These are phyloP conservation scores for Phytophthora macrochlamydospora DNA, from an alignment of 352 stramenopile genomes.

Conservation along the genomic window DNA sequence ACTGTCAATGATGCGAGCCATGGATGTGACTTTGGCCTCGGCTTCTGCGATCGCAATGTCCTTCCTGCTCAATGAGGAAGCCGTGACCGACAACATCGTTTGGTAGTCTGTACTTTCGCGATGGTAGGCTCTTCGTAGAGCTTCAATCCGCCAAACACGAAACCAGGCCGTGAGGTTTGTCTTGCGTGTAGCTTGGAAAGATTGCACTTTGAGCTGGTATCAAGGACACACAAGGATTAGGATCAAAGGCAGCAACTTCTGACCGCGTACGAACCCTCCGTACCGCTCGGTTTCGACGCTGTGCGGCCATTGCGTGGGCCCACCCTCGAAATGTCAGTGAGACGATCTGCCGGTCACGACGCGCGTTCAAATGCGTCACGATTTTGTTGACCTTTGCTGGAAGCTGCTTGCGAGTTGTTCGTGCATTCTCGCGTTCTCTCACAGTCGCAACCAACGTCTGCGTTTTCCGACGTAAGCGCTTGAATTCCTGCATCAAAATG, in stretches of 20 bases:
- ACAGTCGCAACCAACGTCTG: slow-evolving; percentile 56
- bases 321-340: slow-evolving; percentile 57
- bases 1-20: slow-evolving; percentile 80
- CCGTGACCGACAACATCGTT: slow-evolving; percentile 80
- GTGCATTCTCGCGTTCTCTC: slow-evolving; percentile 52
- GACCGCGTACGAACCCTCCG: neutral
- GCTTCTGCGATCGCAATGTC: slow-evolving; percentile 70
- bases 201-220: slow-evolving; percentile 59
- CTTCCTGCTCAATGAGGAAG: slow-evolving; percentile 75
- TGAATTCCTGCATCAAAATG: slow-evolving; percentile 52
- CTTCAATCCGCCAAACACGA: slow-evolving; percentile 74
- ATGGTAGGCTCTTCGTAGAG: slow-evolving; percentile 70
- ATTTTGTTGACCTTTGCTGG: slow-evolving; percentile 51
- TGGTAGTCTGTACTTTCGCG: slow-evolving; percentile 81
- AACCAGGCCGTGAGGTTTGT: slow-evolving; percentile 68
- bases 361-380: slow-evolving; percentile 21
- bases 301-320: slow-evolving; percentile 38
- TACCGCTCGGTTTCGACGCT: slow-evolving; percentile 54
- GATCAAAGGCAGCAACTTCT: neutral
- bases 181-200: slow-evolving; percentile 59
- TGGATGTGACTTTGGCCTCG: slow-evolving; percentile 69
- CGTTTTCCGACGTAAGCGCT: slow-evolving; percentile 54
- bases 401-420: slow-evolving; percentile 47
- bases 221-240: neutral
- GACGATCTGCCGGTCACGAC: slow-evolving; percentile 23